Evolutionary conservation across 2,329 filamentous ascomycete genomes (phyloP).

Genomic region (Pezicula radicicola): DNA sequence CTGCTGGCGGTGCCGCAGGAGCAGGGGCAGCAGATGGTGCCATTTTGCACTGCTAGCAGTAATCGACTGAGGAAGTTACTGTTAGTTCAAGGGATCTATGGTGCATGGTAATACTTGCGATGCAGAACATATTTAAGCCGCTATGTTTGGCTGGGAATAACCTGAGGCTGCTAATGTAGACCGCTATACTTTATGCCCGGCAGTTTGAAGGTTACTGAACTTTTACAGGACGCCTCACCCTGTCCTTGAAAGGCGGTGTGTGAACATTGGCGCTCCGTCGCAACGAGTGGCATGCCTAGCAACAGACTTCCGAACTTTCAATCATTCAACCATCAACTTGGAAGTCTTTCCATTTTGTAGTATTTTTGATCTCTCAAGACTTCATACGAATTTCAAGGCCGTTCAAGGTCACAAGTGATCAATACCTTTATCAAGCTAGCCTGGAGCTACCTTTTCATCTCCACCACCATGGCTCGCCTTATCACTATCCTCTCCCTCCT

Average conservation of each 20-base stretch:
- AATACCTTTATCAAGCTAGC: not conserved
- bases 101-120: too few relatives aligned
- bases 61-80: not conserved
- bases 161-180: too few relatives aligned
- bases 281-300: too few relatives aligned
- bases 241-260: too few relatives aligned
- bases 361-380: too few relatives aligned
- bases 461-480: conserved; percentile 16
- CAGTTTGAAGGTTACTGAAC: too few relatives aligned
- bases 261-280: too few relatives aligned
- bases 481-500: conserved; percentile 15
- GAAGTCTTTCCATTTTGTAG: not conserved
- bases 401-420: not conserved
- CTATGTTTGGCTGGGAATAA: too few relatives aligned
- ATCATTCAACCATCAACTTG: not conserved
- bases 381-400: not conserved
- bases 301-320: not conserved
- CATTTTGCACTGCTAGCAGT: conserved; percentile 7
- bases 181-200: too few relatives aligned
- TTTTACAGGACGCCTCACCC: too few relatives aligned
- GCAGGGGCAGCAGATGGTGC: conserved; percentile 14
- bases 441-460: conserved; percentile 2
- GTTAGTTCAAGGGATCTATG: not conserved
- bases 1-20: conserved; percentile 1
- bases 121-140: too few relatives aligned